Base-by-base conservation (phyloP, 345 rosid genomes). In the Mercurialis annua region DNA sequence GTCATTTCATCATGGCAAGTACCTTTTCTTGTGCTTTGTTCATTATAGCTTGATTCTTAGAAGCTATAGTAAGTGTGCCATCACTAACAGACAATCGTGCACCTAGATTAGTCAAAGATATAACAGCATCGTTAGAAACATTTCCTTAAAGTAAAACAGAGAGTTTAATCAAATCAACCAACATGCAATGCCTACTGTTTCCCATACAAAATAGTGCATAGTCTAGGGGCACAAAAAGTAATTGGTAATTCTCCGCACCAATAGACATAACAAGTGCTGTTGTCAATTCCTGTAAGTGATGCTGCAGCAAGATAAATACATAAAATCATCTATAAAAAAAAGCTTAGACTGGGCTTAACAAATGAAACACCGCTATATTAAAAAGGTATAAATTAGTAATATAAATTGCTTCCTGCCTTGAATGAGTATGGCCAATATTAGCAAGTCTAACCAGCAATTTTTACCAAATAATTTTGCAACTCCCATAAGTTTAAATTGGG, bases 11-110 rank as follows among this genome's bases (percentile, higher is more conserved):
- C 53, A 64, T 48, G 44, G 62, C 42, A 57, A 55, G 34, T 79
- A 92, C 97, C 92, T 87, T 89, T 67, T 91, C 98, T 80, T 47
- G 85, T 63, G 83, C 97, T 72, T 85, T 90, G 24, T 86, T 91
- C 96, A 89, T 84, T 67, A 79, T 83, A 59, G 76, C 57, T 69
- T 83, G 90, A 74, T 89, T 89, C 83, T 86, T 93, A 64, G 98
- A 96, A 60, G 82, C 77, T 62, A 93, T 65, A 50, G 97, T 90
- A 78, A 93, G 81, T 55, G 75, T 90, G 70, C 88, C 95, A 80
- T 93, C 91, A 9, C 90, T 81, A 58, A 93, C 73, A 54, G 87
- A 85, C 51, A 93, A 73, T 68, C 90, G 81, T 54, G 95, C 96
- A 73, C 98, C 98, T 93, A 75, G 62, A 79, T 67, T 31, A 71